Evolutionary conservation across 2,329 filamentous ascomycete genomes (phyloP), one percentile per base, ranked within the genome.

Genomic region (Fusarium sp.): DNA sequence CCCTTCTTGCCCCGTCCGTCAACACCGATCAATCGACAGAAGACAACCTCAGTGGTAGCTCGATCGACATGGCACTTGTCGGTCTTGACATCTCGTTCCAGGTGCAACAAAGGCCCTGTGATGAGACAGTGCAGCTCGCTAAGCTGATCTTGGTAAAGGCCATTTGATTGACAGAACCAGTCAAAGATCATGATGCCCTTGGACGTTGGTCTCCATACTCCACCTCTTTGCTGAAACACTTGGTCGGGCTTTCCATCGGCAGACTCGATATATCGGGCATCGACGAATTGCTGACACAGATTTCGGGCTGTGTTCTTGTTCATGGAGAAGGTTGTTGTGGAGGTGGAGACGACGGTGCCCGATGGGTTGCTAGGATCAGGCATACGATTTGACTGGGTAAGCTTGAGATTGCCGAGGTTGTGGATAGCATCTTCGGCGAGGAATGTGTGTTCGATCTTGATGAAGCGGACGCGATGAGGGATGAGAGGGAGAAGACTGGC

Each of bases 311-410:
- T 98, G 81, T 98, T 96, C 83, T 95, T 96, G 58, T 96, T 96
- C 96, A 99, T 99, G 69, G 96, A 98, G 82, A 98, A 99, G 6
- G 96, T 98, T 1, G 96, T 98, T 0, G 96, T 98, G 0, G 96
- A 98, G 1, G 96, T 99, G 0, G 96, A 98, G 3, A 96, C 98
- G 45, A 99, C 96, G 77, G 98, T 98, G 75, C 96, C 90, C 24
- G 94, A 94, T 1, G 95, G 93, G 79, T 98, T 96, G 83, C 98
- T 98, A 38, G 96, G 96, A 79, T 98, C 96, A 3, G 96, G 96
- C 95, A 98, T 98, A 72, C 96, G 94, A 82, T 98, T 98, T 44
- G 96, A 98, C 82, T 99, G 96, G 8, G 95, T 98, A 83, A 99
- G 98, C 79, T 98, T 98, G 76, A 99, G 89, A 13, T 95, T 98